phyloP scores from a whole-genome alignment of 306 rosid genomes.

The Cucurbita argyrosperma region DNA sequence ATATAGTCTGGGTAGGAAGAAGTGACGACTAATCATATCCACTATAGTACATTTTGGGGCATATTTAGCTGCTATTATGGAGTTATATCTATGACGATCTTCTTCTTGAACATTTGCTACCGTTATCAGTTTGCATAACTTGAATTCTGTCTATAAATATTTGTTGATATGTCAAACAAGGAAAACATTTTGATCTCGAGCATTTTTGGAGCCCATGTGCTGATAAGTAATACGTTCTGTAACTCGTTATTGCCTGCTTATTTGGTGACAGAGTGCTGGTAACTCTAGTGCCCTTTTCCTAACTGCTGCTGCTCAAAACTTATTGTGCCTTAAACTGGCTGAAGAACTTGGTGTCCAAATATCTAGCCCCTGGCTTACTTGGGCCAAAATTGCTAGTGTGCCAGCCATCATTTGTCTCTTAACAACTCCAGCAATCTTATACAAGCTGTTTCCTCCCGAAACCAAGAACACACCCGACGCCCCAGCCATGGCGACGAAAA shows the following conservation, averaged over 20 bases:
- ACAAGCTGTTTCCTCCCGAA: slow-evolving; percentile 82
- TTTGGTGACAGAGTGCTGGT: slow-evolving; percentile 66
- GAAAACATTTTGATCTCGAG: not conserved
- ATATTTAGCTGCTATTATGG: not conserved
- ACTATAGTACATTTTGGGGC: too few relatives aligned
- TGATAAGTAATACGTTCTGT: slow-evolving; percentile 8
- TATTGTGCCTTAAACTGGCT: slow-evolving; percentile 75
- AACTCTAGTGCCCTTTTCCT: slow-evolving; percentile 98
- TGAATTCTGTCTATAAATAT: not conserved
- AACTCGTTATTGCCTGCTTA: not conserved
- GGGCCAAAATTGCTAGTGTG: slow-evolving; percentile 83
- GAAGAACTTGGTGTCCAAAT: slow-evolving; percentile 71
- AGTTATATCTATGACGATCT: not conserved
- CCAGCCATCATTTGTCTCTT: slow-evolving; percentile 64
- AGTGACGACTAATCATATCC: too few relatives aligned
- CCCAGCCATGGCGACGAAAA: slow-evolving; percentile 76
- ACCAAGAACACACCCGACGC: slow-evolving; percentile 92
- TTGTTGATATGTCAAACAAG: not conserved
- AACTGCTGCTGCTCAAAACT: slow-evolving; percentile 97
- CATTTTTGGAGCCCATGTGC: not conserved
- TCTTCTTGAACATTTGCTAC: not conserved
- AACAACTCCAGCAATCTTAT: slow-evolving; percentile 65
- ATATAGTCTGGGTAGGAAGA: too few relatives aligned
- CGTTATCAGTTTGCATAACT: not conserved
- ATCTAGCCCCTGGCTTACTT: slow-evolving; percentile 73